Evolutionary conservation across 371 early-diverging fungal genomes (phyloP).

Genomic region (Actinomortierella wolfii): DNA sequence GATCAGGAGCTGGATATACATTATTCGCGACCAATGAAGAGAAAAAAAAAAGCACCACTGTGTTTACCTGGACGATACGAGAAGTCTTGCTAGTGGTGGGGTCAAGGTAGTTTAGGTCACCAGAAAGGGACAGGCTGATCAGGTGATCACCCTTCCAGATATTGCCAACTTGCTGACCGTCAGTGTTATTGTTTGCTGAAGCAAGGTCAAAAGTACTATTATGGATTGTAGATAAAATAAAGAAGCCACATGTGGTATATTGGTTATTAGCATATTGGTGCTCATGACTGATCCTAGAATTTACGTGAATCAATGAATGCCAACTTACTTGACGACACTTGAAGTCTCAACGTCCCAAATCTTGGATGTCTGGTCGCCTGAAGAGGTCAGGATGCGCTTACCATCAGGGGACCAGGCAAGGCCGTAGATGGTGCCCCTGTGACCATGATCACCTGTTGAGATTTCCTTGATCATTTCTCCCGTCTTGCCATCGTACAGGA

Average conservation of each 20-base stretch:
- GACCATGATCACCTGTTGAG: constrained; percentile 57
- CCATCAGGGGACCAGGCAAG: constrained; percentile 90
- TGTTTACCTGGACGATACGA: constrained; percentile 56
- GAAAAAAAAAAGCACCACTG: not conserved
- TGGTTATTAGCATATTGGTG: constrained; percentile 1
- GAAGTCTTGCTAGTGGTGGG: constrained; percentile 56
- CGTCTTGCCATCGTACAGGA: constrained; percentile 91
- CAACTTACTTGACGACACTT: constrained; percentile 69
- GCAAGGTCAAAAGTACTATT: constrained; percentile 59
- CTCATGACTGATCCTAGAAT: constrained; percentile 5
- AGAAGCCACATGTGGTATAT: no score
- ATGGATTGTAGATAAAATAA: not conserved
- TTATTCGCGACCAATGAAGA: not conserved
- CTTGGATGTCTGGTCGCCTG: constrained; percentile 88
- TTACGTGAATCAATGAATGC: no score
- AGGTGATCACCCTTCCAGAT: constrained; percentile 83
- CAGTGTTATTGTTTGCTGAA: constrained; percentile 42
- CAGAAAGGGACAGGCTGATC: constrained; percentile 79
- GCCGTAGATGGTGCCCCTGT: constrained; percentile 84
- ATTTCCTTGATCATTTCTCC: constrained; percentile 84
- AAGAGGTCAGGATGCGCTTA: constrained; percentile 76
- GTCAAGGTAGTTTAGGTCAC: constrained; percentile 86
- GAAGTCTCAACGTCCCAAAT: constrained; percentile 88
- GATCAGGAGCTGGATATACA: no score
- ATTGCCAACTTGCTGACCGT: constrained; percentile 94